These are phyloP conservation scores for Hygrophoropsis aurantiaca DNA, from an alignment of 768 basidiomycete species.

Conservation along the genomic window DNA sequence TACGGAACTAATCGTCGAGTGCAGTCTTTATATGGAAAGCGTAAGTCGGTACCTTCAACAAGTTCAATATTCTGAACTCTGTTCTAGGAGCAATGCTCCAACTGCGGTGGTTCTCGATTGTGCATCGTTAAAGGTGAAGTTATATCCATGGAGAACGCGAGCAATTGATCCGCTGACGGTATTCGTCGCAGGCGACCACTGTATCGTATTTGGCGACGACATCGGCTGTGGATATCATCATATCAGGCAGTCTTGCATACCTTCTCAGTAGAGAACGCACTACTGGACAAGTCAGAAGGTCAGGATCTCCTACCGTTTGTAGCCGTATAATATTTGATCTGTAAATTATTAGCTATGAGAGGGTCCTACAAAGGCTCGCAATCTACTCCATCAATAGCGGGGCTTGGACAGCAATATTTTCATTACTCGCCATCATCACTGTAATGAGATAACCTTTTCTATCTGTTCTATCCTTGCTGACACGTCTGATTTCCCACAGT, in stretches of 20 bases:
- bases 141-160: too few species aligned
- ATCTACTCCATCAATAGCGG: not conserved
- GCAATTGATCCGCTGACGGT: not conserved
- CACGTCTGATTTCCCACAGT: too few species aligned
- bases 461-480: not conserved
- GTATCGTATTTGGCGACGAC: not conserved
- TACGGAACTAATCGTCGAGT: not conserved
- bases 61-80: not conserved
- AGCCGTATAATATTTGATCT: not conserved
- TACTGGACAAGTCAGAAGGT: not conserved
- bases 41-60: not conserved
- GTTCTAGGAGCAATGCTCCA: not conserved
- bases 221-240: not conserved
- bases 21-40: not conserved
- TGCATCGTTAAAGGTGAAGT: not conserved
- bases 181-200: not conserved
- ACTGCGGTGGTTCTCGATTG: not conserved
- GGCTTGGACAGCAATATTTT: slow-evolving; percentile 1
- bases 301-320: not conserved
- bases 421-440: not conserved
- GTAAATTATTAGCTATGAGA: not conserved
- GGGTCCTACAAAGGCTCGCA: not conserved
- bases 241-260: not conserved
- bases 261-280: not conserved
- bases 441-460: not conserved